Conservation (phyloP, 1,284 basidiomycete genomes). For the Tilletia indica region DNA sequence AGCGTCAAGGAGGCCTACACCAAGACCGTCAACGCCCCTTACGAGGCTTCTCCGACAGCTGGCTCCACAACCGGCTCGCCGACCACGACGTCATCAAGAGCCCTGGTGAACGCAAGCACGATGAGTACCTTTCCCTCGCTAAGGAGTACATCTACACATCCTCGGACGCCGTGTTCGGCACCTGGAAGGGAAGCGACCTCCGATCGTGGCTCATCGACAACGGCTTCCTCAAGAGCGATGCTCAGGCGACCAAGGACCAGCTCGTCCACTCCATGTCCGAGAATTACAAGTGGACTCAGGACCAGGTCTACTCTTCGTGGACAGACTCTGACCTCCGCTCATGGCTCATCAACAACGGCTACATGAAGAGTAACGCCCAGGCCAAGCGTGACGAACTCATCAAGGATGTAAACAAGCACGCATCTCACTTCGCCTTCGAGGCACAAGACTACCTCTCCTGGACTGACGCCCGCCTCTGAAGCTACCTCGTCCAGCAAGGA, state of each 20-base stretch:
- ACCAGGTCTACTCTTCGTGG: constrained; percentile 45
- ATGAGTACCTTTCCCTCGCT: constrained; percentile 32
- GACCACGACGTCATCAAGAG: constrained; percentile 46
- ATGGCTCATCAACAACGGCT: constrained; percentile 40
- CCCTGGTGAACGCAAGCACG: constrained; percentile 42
- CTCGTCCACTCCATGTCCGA: constrained; percentile 35
- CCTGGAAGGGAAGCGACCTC: constrained; percentile 49
- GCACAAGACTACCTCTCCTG: constrained; percentile 47
- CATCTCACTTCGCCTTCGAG: constrained; percentile 25
- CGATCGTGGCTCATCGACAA: constrained; percentile 46
- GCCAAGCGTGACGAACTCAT: constrained; percentile 49
- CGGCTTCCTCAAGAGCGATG: constrained; percentile 44
- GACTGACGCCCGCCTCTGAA: constrained; percentile 47
- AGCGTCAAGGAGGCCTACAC: constrained; percentile 42
- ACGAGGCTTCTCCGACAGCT: constrained; percentile 49
- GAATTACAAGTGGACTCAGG: constrained; percentile 39
- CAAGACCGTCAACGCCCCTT: constrained; percentile 45
- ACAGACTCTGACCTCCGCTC: constrained; percentile 33
- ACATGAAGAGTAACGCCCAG: constrained; percentile 39
- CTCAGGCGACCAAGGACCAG: constrained; percentile 42
- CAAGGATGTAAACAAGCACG: constrained; percentile 28
- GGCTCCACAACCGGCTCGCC: constrained; percentile 53
- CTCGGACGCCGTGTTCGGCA: constrained; percentile 45
- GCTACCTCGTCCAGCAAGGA: constrained; percentile 43
- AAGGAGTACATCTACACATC: constrained; percentile 43